phyloP scores from a whole-genome alignment of 352 stramenopile species.

The Pythium brassicae region DNA sequence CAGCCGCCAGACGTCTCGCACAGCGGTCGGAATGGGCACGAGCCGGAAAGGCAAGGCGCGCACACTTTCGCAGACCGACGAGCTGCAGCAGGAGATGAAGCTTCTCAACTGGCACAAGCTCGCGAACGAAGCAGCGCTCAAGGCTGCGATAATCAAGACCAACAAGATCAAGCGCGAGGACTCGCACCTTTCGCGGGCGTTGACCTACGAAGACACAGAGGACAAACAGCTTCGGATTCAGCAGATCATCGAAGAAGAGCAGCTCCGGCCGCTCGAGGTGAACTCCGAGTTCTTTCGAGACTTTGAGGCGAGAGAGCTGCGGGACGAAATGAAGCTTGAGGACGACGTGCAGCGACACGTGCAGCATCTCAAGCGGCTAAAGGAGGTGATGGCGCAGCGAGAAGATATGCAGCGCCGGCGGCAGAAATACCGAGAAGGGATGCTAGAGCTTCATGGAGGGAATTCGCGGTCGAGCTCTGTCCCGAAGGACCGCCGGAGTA shows the following conservation, averaged over 20 bases:
- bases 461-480: slow-evolving; percentile 22
- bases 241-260: slow-evolving; percentile 90
- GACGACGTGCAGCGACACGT: slow-evolving; percentile 88
- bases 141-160: slow-evolving; percentile 87
- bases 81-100: slow-evolving; percentile 91
- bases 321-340: slow-evolving; percentile 66
- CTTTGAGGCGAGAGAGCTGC: slow-evolving; percentile 71
- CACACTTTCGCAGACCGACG: slow-evolving; percentile 59
- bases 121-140: slow-evolving; percentile 90
- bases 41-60: slow-evolving; percentile 12
- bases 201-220: slow-evolving; percentile 53
- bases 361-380: slow-evolving; percentile 75
- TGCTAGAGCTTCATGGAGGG: slow-evolving; percentile 40
- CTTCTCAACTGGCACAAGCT: slow-evolving; percentile 94
- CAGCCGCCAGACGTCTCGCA: slow-evolving; percentile 8
- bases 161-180: slow-evolving; percentile 83
- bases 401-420: slow-evolving; percentile 58
- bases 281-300: slow-evolving; percentile 85
- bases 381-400: slow-evolving; percentile 53
- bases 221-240: slow-evolving; percentile 87
- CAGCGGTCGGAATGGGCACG: not conserved
- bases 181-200: slow-evolving; percentile 38
- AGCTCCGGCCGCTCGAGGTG: slow-evolving; percentile 88
- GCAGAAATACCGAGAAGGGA: slow-evolving; percentile 59
- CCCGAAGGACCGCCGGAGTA: slow-evolving; percentile 24